These are phyloP conservation scores for Linum trigynum DNA, from an alignment of 345 rosid genomes.

Conservation along the genomic window DNA sequence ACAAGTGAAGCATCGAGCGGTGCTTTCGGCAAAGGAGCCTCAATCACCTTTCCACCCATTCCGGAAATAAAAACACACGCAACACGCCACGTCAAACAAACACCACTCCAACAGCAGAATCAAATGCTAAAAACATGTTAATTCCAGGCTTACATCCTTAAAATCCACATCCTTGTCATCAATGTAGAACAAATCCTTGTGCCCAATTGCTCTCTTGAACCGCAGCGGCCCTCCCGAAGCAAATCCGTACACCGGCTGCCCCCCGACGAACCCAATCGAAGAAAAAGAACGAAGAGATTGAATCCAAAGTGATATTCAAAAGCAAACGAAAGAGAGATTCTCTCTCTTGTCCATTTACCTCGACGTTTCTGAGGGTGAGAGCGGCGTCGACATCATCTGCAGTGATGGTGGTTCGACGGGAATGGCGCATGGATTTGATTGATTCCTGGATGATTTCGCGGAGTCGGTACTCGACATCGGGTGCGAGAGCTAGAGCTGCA, in stretches of 20 bases:
- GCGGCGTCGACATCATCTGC: conserved; percentile 81
- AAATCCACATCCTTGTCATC: conserved; percentile 91
- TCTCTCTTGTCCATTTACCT: conserved; percentile 33
- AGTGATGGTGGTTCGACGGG: conserved; percentile 65
- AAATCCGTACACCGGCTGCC: conserved; percentile 81
- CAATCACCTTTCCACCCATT: conserved; percentile 52
- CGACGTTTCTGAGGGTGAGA: conserved; percentile 69
- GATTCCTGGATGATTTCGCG: conserved; percentile 97
- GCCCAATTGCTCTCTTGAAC: conserved; percentile 85
- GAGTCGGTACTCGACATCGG: conserved; percentile 86
- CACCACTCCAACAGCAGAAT: neutral
- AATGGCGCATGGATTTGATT: conserved; percentile 91
- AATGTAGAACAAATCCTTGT: conserved; percentile 76
- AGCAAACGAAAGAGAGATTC: neutral
- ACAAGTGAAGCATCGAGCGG: conserved; percentile 76
- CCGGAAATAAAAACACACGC: conserved; percentile 14
- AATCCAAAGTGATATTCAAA: neutral
- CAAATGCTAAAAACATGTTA: conserved; percentile 2
- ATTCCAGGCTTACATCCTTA: conserved; percentile 63
- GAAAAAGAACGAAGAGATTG: neutral
- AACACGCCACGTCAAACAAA: conserved; percentile 3
- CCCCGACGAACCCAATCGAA: neutral
- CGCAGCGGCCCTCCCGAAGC: conserved; percentile 67
- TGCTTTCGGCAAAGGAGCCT: conserved; percentile 92
- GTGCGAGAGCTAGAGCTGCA: conserved; percentile 79